A percentile compares a stretch with the other conserved stretches of the same genome.
phyloP scores from a whole-genome alignment of 2,329 filamentous ascomycete species.

The Cryphonectria nitschkei region DNA sequence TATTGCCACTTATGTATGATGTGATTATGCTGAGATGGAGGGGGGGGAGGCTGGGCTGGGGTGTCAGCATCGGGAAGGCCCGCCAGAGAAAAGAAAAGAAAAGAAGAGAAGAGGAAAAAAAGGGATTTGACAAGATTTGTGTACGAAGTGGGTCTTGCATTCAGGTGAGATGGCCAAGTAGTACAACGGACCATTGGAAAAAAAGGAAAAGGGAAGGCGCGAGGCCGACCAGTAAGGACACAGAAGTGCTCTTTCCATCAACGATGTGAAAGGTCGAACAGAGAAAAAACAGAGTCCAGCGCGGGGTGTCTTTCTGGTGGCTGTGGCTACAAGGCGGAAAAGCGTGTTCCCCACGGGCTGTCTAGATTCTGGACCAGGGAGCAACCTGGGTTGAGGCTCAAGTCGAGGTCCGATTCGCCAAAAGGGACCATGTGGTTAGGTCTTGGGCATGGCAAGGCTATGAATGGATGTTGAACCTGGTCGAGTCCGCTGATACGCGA shows the following conservation, averaged over 20 bases:
- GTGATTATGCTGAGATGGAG: neutral
- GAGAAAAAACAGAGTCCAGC: neutral
- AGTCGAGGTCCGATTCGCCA: neutral
- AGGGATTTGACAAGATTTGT: neutral
- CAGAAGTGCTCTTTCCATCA: neutral
- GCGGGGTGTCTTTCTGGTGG: neutral
- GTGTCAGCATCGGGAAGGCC: neutral
- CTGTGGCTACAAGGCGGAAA: constrained; percentile 11
- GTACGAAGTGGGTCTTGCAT: constrained; percentile 9
- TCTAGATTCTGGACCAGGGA: neutral
- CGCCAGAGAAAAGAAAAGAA: neutral
- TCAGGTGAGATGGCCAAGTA: constrained; percentile 10
- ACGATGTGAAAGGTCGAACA: constrained; percentile 18
- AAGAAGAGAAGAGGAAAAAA: neutral
- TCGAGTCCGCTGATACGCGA: neutral
- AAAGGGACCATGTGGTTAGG: neutral
- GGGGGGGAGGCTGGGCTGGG: neutral
- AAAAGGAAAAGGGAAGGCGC: no score
- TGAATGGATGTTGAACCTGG: constrained; percentile 2
- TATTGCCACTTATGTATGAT: neutral
- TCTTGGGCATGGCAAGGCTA: neutral
- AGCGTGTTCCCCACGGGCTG: constrained; percentile 3
- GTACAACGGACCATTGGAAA: neutral
- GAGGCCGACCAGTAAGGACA: constrained; percentile 13
- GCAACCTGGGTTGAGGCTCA: neutral